Conservation (phyloP, 1,139 yeast genomes). For the Meyerozyma elateridarum region DNA sequence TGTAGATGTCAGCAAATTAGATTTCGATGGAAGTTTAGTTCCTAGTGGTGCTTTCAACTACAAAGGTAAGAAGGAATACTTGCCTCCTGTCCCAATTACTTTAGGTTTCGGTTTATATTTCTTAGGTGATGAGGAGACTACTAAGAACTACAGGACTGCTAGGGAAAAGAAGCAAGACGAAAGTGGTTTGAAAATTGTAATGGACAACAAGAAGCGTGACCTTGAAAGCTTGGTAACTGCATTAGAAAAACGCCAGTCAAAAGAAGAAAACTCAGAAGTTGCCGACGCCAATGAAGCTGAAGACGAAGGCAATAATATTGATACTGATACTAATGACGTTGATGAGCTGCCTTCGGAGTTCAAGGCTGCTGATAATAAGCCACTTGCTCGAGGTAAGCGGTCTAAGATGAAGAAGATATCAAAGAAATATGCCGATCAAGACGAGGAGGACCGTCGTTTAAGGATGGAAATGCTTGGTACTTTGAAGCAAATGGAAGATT, state of each 20-base stretch:
- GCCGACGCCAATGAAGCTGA: slow-evolving; percentile 10
- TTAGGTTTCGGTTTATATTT: slow-evolving; percentile 88
- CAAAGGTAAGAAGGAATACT: slow-evolving; percentile 51
- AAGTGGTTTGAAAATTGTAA: slow-evolving; percentile 39
- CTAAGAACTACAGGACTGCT: slow-evolving; percentile 33
- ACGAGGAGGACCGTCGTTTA: slow-evolving; percentile 74
- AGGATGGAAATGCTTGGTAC: slow-evolving; percentile 85
- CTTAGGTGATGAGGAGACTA: slow-evolving; percentile 57
- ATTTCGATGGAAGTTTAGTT: slow-evolving; percentile 58
- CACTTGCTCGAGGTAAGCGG: slow-evolving; percentile 69
- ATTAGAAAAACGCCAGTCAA: slow-evolving; percentile 10
- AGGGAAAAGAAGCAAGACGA: slow-evolving; percentile 40
- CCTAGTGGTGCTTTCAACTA: slow-evolving; percentile 61
- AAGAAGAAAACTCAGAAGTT: slow-evolving; percentile 6
- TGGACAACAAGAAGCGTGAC: slow-evolving; percentile 31
- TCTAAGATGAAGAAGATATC: slow-evolving; percentile 80
- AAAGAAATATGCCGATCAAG: slow-evolving; percentile 83
- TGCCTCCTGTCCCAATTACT: slow-evolving; percentile 80
- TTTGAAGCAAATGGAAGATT: slow-evolving; percentile 56
- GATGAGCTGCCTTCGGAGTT: slow-evolving; percentile 4
- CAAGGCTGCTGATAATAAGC: not conserved
- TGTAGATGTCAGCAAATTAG: slow-evolving; percentile 61
- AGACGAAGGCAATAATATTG: slow-evolving; percentile 6
- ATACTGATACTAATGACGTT: slow-evolving; percentile 5
- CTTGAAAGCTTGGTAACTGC: slow-evolving; percentile 18